Evolutionary conservation across 306 rosid genomes (phyloP).

Genomic region (Cicer pinnatifidum): DNA sequence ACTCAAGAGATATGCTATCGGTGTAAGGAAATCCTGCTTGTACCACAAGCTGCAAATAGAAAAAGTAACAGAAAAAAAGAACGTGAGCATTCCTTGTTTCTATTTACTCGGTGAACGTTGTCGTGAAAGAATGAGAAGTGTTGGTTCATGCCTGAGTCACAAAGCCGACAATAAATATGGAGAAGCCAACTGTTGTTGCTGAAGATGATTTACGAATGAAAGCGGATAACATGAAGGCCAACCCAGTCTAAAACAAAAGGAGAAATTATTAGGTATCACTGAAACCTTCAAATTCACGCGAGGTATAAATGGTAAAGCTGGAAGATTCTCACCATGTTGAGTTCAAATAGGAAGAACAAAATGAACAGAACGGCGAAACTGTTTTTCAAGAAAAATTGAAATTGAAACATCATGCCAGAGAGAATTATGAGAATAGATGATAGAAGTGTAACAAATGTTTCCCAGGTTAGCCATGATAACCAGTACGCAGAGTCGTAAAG

Average conservation of each 20-base stretch:
- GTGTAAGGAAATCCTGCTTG: slow-evolving; percentile 66
- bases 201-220: slow-evolving; percentile 82
- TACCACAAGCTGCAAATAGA: slow-evolving; percentile 57
- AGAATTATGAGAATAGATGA: slow-evolving; percentile 80
- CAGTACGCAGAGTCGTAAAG: slow-evolving; percentile 90
- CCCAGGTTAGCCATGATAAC: slow-evolving; percentile 94
- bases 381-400: slow-evolving; percentile 78
- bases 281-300: neutral
- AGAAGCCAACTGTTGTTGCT: slow-evolving; percentile 76
- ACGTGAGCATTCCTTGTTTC: slow-evolving; percentile 40
- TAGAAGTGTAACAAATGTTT: slow-evolving; percentile 60
- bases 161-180: slow-evolving; percentile 68
- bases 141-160: slow-evolving; percentile 73
- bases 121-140: slow-evolving; percentile 40
- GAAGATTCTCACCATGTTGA: slow-evolving; percentile 71
- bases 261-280: neutral
- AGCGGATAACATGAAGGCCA: slow-evolving; percentile 85
- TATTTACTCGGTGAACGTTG: slow-evolving; percentile 14
- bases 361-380: slow-evolving; percentile 61
- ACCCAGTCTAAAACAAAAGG: slow-evolving; percentile 64
- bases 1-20: neutral
- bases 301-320: slow-evolving; percentile 9
- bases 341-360: slow-evolving; percentile 85
- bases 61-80: slow-evolving; percentile 28
- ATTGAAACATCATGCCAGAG: slow-evolving; percentile 86